Evolutionary conservation across 805 yeast species (phyloP), one percentile per base, ranked within the genome.

Genomic region (Candida hispaniensis): DNA sequence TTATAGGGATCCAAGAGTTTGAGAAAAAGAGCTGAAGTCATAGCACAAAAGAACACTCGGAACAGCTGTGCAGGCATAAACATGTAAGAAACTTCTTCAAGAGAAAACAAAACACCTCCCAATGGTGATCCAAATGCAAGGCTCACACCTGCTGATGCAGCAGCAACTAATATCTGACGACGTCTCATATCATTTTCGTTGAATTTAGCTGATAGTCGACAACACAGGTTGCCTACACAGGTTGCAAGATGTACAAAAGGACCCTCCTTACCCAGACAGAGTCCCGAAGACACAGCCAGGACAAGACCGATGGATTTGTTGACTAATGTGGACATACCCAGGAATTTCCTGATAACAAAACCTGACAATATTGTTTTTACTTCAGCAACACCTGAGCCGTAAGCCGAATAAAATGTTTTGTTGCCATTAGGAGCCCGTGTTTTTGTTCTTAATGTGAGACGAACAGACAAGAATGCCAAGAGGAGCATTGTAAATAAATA

Each of bases 321-420:
- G 14, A 70, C 23, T 6, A 71, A 55, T 0, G 78, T 69, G 43
- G 64, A 62, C 2, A 66, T 52, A 4, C 78, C 76, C 21, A 71
- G 50, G 44, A 66, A 71, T 25, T 62, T 52, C 39, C 75, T 55
- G 15, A 71, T 70, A 27, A 71, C 66, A 43, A 71, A 71, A 1
- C 78, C 78, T 1, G 75, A 68, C 18, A 71, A 52, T 22, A 71
- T 70, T 0, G 76, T 71, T 42, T 69, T 70, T 10, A 71, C 77
- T 50, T 71, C 76, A 1, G 76, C 75, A 2, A 71, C 76, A 4
- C 77, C 77, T 11, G 73, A 66, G 3, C 77, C 77, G 18, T 66
- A 64, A 0, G 73, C 75, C 8, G 73, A 59, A 46, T 69, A 71
- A 47, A 70, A 50, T 4, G 50, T 46, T 24, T 47, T 39, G 22